These are phyloP conservation scores for Neohortaea acidophila DNA, from an alignment of 495 filamentous ascomycete genomes.

Conservation along the genomic window DNA sequence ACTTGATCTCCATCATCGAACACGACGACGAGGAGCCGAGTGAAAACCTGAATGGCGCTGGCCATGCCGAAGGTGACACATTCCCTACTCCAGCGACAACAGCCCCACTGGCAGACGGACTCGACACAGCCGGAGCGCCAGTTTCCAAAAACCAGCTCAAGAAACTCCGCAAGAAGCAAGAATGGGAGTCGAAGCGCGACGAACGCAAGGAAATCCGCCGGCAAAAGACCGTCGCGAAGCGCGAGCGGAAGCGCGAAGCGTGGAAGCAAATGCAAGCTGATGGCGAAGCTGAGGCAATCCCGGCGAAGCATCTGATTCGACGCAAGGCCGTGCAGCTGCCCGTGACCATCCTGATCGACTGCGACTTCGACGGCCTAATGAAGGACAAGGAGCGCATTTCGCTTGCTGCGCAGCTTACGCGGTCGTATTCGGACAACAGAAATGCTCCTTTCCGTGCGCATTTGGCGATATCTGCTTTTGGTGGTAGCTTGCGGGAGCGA, in stretches of 20 bases:
- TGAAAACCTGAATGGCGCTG: too few relatives aligned
- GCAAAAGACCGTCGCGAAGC: conserved; percentile 51
- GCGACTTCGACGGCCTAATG: conserved; percentile 86
- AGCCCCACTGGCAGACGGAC: conserved; percentile 3
- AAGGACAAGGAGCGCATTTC: conserved; percentile 65
- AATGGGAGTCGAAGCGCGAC: conserved; percentile 53
- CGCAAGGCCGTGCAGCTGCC: conserved; percentile 41
- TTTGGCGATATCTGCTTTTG: conserved; percentile 60
- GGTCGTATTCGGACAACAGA: conserved; percentile 77
- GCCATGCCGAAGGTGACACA: too few relatives aligned
- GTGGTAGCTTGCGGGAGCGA: conserved; percentile 56
- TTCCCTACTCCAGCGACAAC: conserved; percentile 4
- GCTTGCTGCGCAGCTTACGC: conserved; percentile 63
- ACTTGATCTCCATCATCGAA: too few relatives aligned
- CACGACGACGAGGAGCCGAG: too few relatives aligned
- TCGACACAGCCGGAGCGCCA: conserved; percentile 25
- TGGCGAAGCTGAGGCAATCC: not conserved
- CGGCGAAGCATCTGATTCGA: conserved; percentile 20
- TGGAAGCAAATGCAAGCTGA: conserved; percentile 9
- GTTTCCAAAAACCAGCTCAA: conserved; percentile 74
- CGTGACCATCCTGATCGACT: conserved; percentile 72
- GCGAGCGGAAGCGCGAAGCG: conserved; percentile 39
- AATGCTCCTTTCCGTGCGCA: conserved; percentile 48
- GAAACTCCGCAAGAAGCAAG: conserved; percentile 47
- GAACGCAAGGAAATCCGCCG: conserved; percentile 56